phyloP scores from a whole-genome alignment of 2,329 filamentous ascomycete genomes.

The Aspergillus sp. region DNA sequence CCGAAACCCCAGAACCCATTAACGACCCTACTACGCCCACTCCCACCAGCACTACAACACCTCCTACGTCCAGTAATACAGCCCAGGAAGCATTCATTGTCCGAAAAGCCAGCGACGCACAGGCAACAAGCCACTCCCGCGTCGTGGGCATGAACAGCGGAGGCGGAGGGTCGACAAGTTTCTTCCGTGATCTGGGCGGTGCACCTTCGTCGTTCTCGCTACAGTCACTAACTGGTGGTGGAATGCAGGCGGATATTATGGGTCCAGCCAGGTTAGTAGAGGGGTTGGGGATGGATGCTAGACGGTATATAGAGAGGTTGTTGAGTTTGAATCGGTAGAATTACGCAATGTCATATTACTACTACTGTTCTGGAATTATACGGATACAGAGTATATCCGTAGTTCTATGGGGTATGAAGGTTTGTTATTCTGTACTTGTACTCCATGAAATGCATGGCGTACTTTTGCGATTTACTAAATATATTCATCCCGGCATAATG shows the following conservation, averaged over 20 bases:
- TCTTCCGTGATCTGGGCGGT: conserved; percentile 37
- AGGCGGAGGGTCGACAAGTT: conserved; percentile 11
- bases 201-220: conserved; percentile 16
- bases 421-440: too few species aligned
- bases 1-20: conserved; percentile 5
- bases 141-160: conserved; percentile 21
- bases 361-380: too few species aligned
- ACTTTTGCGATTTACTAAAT: too few species aligned
- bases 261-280: conserved; percentile 35
- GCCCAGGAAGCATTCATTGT: conserved; percentile 41
- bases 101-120: conserved; percentile 37
- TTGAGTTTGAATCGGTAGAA: conserved; percentile 37
- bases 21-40: not conserved
- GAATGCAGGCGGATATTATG: conserved; percentile 15
- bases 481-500: too few species aligned
- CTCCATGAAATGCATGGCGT: too few species aligned
- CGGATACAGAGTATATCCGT: not conserved
- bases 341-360: too few species aligned
- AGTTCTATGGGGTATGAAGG: not conserved
- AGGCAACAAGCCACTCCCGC: conserved; percentile 25
- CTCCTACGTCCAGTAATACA: not conserved
- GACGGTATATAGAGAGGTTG: conserved; percentile 41
- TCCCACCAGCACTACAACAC: not conserved
- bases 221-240: not conserved
- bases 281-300: conserved; percentile 41